Conservation (phyloP, 2,329 filamentous ascomycete genomes). For the Graphilbum fragrans region DNA sequence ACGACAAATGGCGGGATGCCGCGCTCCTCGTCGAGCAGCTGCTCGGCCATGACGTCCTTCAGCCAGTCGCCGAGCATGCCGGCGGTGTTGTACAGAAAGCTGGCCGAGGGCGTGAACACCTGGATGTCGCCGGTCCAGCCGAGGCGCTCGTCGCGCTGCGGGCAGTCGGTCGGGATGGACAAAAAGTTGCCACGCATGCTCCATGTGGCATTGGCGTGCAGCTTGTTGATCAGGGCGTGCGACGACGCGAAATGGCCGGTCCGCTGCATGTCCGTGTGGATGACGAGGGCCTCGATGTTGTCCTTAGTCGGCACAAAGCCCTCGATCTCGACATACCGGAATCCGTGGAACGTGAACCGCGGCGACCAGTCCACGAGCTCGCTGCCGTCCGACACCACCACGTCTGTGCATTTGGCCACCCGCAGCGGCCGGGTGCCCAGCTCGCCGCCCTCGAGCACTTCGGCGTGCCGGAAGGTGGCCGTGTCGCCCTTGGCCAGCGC, state of each 20-base stretch:
- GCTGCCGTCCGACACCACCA: conserved; percentile 15
- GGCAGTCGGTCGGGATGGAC: conserved; percentile 44
- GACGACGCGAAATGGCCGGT: conserved; percentile 40
- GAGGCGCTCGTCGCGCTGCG: conserved; percentile 40
- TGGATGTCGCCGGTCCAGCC: conserved; percentile 41
- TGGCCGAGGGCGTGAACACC: conserved; percentile 36
- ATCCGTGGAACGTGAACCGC: conserved; percentile 38
- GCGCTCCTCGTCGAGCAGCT: background rate
- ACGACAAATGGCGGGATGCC: conserved; percentile 14
- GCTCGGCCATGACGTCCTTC: conserved; percentile 26
- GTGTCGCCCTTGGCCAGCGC: conserved; percentile 19
- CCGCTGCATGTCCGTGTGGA: conserved; percentile 38
- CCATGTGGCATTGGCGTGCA: conserved; percentile 44
- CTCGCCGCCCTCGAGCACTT: conserved; percentile 35
- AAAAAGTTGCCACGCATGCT: conserved; percentile 48
- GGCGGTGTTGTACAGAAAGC: conserved; percentile 39
- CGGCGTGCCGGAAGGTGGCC: conserved; percentile 32
- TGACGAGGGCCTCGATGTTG: conserved; percentile 17
- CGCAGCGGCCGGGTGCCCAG: conserved; percentile 28
- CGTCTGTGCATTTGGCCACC: conserved; percentile 26
- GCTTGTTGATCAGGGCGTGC: conserved; percentile 34
- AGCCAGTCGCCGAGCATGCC: conserved; percentile 39
- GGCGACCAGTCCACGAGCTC: conserved; percentile 25
- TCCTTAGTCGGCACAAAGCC: too few relatives aligned
- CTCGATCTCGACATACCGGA: conserved; percentile 37